Conservation (phyloP, 345 rosid genomes). For the Mercurialis annua region DNA sequence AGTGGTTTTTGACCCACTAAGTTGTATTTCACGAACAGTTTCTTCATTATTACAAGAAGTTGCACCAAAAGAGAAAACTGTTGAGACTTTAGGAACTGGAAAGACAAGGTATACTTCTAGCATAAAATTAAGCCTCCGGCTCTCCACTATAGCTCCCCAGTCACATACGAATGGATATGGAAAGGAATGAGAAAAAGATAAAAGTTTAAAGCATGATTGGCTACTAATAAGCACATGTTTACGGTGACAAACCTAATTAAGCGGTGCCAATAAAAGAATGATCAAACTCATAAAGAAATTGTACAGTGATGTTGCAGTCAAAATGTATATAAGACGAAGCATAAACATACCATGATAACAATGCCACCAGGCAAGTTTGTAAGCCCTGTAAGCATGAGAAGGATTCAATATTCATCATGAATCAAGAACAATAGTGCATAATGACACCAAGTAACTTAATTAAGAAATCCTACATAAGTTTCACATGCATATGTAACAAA, state of each 20-base stretch:
- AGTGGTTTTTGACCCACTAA: neutral
- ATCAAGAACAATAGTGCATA: neutral
- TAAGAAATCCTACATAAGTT: neutral
- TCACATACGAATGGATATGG: neutral
- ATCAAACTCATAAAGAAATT: neutral
- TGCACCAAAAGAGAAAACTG: neutral
- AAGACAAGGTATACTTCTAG: neutral
- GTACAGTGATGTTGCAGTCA: neutral
- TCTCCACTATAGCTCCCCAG: neutral
- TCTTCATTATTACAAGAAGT: too few species aligned
- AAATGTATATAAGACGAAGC: conserved; percentile 2
- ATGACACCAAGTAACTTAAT: neutral
- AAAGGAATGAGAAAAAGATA: neutral
- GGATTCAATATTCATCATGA: conserved; percentile 26
- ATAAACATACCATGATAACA: conserved; percentile 73
- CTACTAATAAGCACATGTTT: neutral
- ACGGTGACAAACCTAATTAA: neutral
- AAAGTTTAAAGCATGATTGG: neutral
- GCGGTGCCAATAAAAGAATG: neutral
- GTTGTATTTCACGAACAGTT: too few species aligned
- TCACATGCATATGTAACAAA: conserved; percentile 1
- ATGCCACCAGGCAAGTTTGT: conserved; percentile 89
- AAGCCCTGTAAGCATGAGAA: conserved; percentile 66
- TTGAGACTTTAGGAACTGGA: neutral
- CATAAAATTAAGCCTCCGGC: neutral